Evolutionary conservation across 192 early-diverging fungal species (phyloP).

Genomic region (Mortierella antarctica): DNA sequence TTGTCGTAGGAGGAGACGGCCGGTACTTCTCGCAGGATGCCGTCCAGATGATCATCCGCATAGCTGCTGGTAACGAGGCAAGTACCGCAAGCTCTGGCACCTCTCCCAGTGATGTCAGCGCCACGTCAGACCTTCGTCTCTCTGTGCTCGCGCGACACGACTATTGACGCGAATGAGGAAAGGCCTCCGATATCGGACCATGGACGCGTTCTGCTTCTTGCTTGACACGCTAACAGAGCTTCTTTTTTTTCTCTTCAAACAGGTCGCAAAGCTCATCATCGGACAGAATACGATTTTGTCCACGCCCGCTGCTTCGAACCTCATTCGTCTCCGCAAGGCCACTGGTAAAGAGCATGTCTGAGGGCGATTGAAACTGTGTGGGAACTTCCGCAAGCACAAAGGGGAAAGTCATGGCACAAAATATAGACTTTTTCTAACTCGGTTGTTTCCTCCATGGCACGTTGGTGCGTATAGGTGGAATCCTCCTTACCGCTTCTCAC

Average conservation of each 20-base stretch:
- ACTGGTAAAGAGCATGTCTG: slow-evolving; percentile 63
- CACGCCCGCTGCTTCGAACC: slow-evolving; percentile 94
- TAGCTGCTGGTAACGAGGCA: slow-evolving; percentile 87
- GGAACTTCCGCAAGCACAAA: background rate
- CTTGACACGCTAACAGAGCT: too few relatives aligned
- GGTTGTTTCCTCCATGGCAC: background rate
- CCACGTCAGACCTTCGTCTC: background rate
- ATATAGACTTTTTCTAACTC: background rate
- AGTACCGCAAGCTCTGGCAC: slow-evolving; percentile 26
- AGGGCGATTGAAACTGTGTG: background rate
- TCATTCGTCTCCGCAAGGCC: slow-evolving; percentile 89
- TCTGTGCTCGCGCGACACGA: too few relatives aligned
- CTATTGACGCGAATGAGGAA: background rate
- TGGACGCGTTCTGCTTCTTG: background rate
- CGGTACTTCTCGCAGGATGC: slow-evolving; percentile 89
- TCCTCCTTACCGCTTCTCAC: slow-evolving; percentile 98
- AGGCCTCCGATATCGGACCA: background rate
- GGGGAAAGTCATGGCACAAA: background rate
- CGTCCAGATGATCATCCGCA: slow-evolving; percentile 86
- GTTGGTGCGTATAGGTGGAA: slow-evolving; percentile 79
- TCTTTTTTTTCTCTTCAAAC: background rate
- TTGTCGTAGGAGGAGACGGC: slow-evolving; percentile 97
- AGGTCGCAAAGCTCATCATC: slow-evolving; percentile 89
- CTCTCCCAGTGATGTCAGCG: slow-evolving; percentile 6
- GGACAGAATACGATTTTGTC: slow-evolving; percentile 94